Evolutionary conservation across 2,329 filamentous ascomycete genomes (phyloP), one percentile per base, ranked within the genome.

Genomic region (Calonectria honghensis): DNA sequence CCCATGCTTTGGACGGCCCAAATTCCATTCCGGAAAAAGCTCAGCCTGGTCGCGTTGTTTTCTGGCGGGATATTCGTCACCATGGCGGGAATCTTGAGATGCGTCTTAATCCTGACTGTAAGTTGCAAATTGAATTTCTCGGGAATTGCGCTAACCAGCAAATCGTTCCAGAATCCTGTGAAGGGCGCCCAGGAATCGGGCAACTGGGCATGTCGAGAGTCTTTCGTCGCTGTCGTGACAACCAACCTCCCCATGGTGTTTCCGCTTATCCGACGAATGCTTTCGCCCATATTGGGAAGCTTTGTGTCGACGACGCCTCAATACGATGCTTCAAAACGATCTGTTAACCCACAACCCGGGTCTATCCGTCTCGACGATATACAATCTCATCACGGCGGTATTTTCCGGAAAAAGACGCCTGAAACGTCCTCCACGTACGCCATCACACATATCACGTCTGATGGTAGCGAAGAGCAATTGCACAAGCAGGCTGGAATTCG

Each of bases 1-100:
- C 82, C 89, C 77, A 87, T 92, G 84, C 83, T 92, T 10, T 90
- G 88, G 85, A 84, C 84, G 76, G 87, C 90, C 0, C 86, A 85
- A 20, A 82, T 92, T 20, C 84, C 82, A 20, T 82, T 85, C 32
- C 81, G 82, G 20, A 89, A 88, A 77, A 92, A 92, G 78, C 72
- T 88, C 0, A 86, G 87, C 7, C 84, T 91, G 3, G 84, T 89
- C 5, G 69, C 90, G 18, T 84, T 92, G 45, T 91, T 85, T 64
- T 81, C 84, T 9, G 83, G 82, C 2, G 85, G 85, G 4, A 80
- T 86, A 29, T 84, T 86, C 37, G 84, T 86, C 54, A 78, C 85
- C 1, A 76, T 79, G 27, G 83, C 82, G 39, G 84, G 83, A 1
- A 83, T 83, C 5, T 75, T 85, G 11, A 82, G 83, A 39, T 83